Conservation (phyloP, 371 early-diverging fungal species). For the Syncephalastrum sp. region DNA sequence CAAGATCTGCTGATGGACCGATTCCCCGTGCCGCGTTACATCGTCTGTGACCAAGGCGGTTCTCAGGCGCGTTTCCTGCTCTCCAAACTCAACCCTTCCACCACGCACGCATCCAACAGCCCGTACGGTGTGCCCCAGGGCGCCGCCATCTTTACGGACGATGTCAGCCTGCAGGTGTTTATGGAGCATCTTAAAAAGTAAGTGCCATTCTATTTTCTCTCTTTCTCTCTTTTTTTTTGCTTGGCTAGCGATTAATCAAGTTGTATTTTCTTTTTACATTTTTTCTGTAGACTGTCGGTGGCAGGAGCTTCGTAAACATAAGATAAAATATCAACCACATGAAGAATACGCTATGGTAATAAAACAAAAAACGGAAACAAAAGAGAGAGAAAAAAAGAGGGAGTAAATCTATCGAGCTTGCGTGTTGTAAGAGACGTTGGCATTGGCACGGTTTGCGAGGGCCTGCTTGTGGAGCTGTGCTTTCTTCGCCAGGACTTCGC, state of each 20-base stretch:
- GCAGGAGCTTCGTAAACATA: conserved; percentile 43
- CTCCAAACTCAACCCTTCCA: conserved; percentile 98
- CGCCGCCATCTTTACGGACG: conserved; percentile 95
- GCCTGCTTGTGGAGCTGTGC: conserved; percentile 69
- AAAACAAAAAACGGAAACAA: background rate
- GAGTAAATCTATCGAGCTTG: conserved; percentile 25
- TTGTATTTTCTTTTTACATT: background rate
- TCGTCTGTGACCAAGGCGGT: conserved; percentile 96
- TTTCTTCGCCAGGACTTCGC: conserved; percentile 66
- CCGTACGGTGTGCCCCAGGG: conserved; percentile 68
- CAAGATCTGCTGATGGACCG: conserved; percentile 90
- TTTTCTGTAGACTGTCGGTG: conserved; percentile 38
- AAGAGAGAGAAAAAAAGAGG: no score
- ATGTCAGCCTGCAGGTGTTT: conserved; percentile 96
- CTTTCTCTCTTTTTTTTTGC: background rate
- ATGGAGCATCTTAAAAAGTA: conserved; percentile 95
- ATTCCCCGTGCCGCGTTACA: conserved; percentile 98
- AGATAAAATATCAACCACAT: conserved; percentile 3
- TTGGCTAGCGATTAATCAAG: background rate
- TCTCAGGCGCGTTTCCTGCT: conserved; percentile 99
- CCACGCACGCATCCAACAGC: conserved; percentile 81
- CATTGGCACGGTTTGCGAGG: conserved; percentile 83
- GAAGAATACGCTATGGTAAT: conserved; percentile 7
- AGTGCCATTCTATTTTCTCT: conserved; percentile 14
- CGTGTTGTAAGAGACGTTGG: conserved; percentile 50